Conservation (phyloP, 1,284 basidiomycete species). For the Cryptococcus sp. region DNA sequence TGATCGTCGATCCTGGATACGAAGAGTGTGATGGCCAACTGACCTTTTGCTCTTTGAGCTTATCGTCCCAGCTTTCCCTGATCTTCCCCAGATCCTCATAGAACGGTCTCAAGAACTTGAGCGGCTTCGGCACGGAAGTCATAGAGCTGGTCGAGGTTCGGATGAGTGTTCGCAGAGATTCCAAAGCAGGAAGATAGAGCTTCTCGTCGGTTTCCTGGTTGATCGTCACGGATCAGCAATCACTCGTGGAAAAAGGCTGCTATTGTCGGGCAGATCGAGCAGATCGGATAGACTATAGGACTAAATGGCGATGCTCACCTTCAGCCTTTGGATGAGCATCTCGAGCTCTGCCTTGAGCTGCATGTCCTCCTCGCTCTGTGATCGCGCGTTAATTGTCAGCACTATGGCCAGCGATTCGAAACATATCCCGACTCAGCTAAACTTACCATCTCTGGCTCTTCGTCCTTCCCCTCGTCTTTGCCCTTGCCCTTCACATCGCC, state of each 20-base stretch:
- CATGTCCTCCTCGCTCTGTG: constrained; percentile 89
- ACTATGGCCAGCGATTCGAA: background rate
- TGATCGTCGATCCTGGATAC: background rate
- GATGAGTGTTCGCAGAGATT: constrained; percentile 90
- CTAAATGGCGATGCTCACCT: constrained; percentile 59
- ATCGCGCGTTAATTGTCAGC: background rate
- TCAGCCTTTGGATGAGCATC: constrained; percentile 93
- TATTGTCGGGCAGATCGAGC: background rate
- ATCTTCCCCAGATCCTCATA: constrained; percentile 84
- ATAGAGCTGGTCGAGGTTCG: constrained; percentile 97
- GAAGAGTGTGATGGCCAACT: constrained; percentile 18
- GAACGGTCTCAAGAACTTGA: constrained; percentile 96
- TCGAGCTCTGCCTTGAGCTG: constrained; percentile 95
- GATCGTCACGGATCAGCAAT: constrained; percentile 11
- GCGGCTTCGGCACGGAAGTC: constrained; percentile 99
- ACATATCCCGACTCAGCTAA: background rate
- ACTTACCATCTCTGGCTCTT: constrained; percentile 75
- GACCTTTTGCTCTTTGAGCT: constrained; percentile 74
- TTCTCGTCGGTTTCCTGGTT: constrained; percentile 79
- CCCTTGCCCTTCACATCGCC: constrained; percentile 47
- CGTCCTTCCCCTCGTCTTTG: constrained; percentile 57
- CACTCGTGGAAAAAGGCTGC: background rate
- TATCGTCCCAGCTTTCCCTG: constrained; percentile 71
- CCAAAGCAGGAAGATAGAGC: constrained; percentile 87
- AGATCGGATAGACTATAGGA: constrained; percentile 1